Evolutionary conservation across 257 asterid species (phyloP).

Genomic region (Schizonepeta tenuifolia): DNA sequence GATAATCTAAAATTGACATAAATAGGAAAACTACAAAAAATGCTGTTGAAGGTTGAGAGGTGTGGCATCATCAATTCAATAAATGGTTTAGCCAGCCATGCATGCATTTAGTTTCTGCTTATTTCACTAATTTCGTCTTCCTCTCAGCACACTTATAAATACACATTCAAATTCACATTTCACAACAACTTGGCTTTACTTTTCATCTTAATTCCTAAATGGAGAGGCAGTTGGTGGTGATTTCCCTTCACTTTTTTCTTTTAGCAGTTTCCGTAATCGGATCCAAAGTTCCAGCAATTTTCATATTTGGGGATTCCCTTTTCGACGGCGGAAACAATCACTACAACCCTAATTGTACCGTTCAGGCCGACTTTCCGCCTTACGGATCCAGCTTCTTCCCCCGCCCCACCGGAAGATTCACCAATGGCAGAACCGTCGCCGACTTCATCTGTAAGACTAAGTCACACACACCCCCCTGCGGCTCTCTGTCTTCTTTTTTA

Average conservation of each 20-base stretch:
- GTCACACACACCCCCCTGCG: conserved; percentile 14
- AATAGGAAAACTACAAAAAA: conserved; percentile 39
- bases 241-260: conserved; percentile 15
- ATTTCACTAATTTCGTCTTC: conserved; percentile 42
- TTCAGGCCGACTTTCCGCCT: conserved; percentile 87
- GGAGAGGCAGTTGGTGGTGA: conserved; percentile 34
- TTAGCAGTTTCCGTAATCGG: conserved; percentile 26
- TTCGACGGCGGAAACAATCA: conserved; percentile 86
- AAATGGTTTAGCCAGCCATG: conserved; percentile 42
- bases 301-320: conserved; percentile 72
- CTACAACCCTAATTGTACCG: conserved; percentile 50
- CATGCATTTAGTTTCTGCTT: conserved; percentile 49
- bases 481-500: no score
- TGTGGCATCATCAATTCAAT: not conserved
- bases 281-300: conserved; percentile 51
- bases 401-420: conserved; percentile 83
- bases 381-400: conserved; percentile 75
- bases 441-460: conserved; percentile 63
- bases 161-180: not conserved
- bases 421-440: conserved; percentile 75
- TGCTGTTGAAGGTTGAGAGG: conserved; percentile 27
- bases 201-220: conserved; percentile 17
- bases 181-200: conserved; percentile 14
- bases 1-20: not conserved
- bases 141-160: not conserved